Conservation (phyloP, 75 land plant genomes). For the Cupressus sempervirens region DNA sequence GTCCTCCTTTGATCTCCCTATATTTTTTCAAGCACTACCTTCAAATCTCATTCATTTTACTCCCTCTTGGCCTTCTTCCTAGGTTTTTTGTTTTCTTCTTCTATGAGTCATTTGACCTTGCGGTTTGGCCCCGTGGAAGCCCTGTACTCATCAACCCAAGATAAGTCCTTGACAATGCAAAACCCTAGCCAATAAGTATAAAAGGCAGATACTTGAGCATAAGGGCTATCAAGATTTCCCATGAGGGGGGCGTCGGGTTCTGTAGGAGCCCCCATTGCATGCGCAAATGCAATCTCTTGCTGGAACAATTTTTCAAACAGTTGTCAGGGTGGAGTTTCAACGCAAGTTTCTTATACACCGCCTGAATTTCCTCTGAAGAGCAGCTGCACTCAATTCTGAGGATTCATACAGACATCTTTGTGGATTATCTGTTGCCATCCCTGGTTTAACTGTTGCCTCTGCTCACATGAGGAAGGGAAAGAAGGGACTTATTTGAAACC, state of each 20-base stretch:
- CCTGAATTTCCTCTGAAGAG: constrained; percentile 63
- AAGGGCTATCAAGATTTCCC: constrained; percentile 59
- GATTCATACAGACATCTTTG: constrained; percentile 73
- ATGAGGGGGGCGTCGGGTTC: constrained; percentile 61
- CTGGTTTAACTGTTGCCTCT: too few relatives aligned
- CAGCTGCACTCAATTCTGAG: constrained; percentile 54
- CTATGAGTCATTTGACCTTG: constrained; percentile 70
- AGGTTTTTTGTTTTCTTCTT: constrained; percentile 94
- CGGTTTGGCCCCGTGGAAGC: constrained; percentile 48
- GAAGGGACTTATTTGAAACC: background rate
- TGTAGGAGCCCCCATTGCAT: constrained; percentile 28
- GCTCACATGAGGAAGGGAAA: background rate
- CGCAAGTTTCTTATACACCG: constrained; percentile 80
- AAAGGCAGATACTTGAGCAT: constrained; percentile 65
- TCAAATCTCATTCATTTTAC: constrained; percentile 84
- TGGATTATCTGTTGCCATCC: background rate
- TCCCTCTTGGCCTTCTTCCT: constrained; percentile 81
- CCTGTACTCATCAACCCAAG: constrained; percentile 82
- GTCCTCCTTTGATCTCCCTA: too few relatives aligned
- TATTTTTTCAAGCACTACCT: too few relatives aligned
- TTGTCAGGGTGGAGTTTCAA: constrained; percentile 94
- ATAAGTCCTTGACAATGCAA: constrained; percentile 70
- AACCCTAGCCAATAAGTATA: constrained; percentile 87
- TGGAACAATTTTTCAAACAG: constrained; percentile 60
- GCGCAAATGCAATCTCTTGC: constrained; percentile 56